These are phyloP conservation scores for Fagus crenata DNA, from an alignment of 306 rosid genomes.

Conservation along the genomic window DNA sequence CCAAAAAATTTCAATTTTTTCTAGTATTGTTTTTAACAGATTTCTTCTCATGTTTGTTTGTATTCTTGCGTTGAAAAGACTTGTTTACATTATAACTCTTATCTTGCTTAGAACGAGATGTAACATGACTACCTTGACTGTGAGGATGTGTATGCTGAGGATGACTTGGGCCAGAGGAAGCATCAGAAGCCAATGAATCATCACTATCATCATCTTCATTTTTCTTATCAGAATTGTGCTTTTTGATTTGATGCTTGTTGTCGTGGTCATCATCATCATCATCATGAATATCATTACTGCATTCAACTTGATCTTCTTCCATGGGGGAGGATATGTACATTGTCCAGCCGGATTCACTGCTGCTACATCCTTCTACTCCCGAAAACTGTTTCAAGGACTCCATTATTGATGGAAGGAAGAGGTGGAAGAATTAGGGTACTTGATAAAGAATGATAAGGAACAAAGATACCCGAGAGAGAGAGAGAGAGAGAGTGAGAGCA, in stretches of 20 bases:
- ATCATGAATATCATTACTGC: conserved; percentile 33
- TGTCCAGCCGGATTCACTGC: conserved; percentile 94
- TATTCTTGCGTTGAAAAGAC: conserved; percentile 47
- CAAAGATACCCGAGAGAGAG: neutral
- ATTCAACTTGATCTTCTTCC: conserved; percentile 59
- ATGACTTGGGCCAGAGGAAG: conserved; percentile 68
- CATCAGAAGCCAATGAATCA: conserved; percentile 85
- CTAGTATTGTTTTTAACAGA: conserved; percentile 51
- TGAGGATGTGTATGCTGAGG: conserved; percentile 20
- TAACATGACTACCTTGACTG: conserved; percentile 25
- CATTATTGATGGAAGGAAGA: neutral
- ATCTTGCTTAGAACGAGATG: conserved; percentile 43
- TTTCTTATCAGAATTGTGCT: conserved; percentile 8
- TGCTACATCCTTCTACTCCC: conserved; percentile 46
- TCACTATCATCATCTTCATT: conserved; percentile 62
- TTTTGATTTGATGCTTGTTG: neutral
- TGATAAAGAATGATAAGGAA: neutral
- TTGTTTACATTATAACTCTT: conserved; percentile 46
- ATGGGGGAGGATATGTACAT: conserved; percentile 66
- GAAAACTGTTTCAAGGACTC: neutral
- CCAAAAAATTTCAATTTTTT: conserved; percentile 35
- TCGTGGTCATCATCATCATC: conserved; percentile 18
- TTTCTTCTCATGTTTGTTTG: conserved; percentile 60
- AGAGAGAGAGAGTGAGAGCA: neutral
- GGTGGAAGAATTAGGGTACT: neutral